Conservation (phyloP, 148 eudicot genomes). For the Cornus kousa region DNA sequence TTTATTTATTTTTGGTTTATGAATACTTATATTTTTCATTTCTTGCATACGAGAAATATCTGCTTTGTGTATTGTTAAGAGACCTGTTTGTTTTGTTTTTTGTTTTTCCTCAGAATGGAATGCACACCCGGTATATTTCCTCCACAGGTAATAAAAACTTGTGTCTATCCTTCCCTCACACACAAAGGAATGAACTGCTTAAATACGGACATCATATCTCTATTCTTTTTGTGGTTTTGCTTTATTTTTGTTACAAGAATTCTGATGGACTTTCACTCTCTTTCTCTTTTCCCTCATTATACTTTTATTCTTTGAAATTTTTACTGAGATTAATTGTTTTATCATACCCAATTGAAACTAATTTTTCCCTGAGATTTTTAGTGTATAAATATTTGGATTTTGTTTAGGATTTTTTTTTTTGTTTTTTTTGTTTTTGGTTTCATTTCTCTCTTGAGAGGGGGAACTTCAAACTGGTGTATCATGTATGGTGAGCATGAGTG, state of each 20-base stretch:
- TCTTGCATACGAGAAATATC: background rate
- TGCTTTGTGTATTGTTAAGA: background rate
- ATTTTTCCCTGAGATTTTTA: no score
- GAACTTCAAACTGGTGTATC: no score
- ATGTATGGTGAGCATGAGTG: no score
- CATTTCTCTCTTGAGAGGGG: no score
- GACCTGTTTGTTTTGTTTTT: background rate
- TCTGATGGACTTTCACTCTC: background rate
- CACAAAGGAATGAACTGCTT: no score
- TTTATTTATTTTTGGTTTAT: background rate
- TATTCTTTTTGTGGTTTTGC: background rate
- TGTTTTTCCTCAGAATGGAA: slow-evolving; percentile 7
- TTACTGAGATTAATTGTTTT: background rate
- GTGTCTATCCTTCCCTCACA: no score
- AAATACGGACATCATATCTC: no score
- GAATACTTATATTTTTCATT: background rate
- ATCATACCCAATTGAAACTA: background rate
- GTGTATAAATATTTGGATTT: no score
- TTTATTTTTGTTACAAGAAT: no score
- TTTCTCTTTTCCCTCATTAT: background rate
- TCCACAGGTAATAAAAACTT: slow-evolving; percentile 21
- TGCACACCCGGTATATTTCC: slow-evolving; percentile 14
- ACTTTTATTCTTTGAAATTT: background rate
- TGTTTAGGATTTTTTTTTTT: no score
- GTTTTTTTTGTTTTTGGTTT: no score